Base-by-base conservation (phyloP, 352 stramenopile species). In the Phytopythium oedochilum region DNA sequence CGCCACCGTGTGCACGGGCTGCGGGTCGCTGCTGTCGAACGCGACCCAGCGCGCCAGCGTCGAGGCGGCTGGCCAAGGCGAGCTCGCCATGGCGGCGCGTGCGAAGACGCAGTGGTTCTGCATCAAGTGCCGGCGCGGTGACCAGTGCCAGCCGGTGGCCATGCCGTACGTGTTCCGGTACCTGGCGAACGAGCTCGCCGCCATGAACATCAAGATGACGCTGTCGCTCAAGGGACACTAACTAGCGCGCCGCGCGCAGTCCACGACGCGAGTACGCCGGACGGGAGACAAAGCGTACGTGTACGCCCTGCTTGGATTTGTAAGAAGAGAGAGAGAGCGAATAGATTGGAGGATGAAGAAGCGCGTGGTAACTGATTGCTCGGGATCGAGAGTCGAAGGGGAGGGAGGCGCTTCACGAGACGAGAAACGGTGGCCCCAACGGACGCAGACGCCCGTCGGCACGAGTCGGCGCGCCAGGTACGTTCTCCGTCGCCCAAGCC, bases 171-270 rank as follows among this genome's bases (percentile, higher is more conserved):
- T 99, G 34, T 99, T 99, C 72, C 83, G 96, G 18, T 99, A 98
- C 73, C 83, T 99, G 38, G 96, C 92, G 38, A 99, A 99, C 75
- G 98, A 99, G 70, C 79, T 99, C 23, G 97, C 96, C 22, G 97
- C 88, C 39, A 99, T 99, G 98, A 98, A 98, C 73, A 99, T 99
- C 68, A 99, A 99, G 78, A 90, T 99, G 72, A 97, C 89, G 50
- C 82, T 99, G 61, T 88, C 68, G 22, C 59, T 96, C 53, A 96
- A 92, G 69, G 78, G 75, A 5, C 31, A 53, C 31, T 53, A 44
- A 20, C 26, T 4, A 4, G 14, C 14, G 29, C 22, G 42, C 2
- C 23, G 26, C 26, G 8, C 11, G 36, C 18, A 15, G 5, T 2
- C 14, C 2, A 42, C 17, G 7, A 43, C n/a, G n/a, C n/a, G n/a